A percentile compares a stretch with the other conserved stretches of the same genome.
Evolutionary conservation across 2,329 filamentous ascomycete genomes (phyloP).

Genomic region (Coleophoma eucalyptorum): DNA sequence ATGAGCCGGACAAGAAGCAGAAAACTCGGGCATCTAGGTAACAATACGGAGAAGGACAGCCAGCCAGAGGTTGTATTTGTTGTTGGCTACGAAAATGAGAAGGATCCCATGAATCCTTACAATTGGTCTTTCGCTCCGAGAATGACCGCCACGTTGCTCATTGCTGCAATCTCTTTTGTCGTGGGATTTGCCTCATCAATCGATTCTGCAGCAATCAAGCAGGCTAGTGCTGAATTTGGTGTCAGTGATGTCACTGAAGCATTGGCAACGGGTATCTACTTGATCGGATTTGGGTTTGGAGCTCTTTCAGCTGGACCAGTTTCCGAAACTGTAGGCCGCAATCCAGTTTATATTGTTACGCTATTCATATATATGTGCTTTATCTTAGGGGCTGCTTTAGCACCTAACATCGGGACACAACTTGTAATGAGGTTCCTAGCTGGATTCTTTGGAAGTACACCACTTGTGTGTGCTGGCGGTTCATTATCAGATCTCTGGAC

Average conservation of each 20-base stretch:
- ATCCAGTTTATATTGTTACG: conserved; percentile 34
- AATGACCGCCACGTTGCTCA: conserved; percentile 34
- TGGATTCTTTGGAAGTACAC: conserved; percentile 37
- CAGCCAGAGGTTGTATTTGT: conserved; percentile 28
- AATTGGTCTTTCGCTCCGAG: conserved; percentile 32
- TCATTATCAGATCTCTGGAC: conserved; percentile 34
- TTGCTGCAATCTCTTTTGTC: conserved; percentile 43
- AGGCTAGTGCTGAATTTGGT: conserved; percentile 39
- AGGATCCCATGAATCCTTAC: conserved; percentile 33
- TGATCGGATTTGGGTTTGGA: conserved; percentile 33
- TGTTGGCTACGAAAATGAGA: conserved; percentile 33
- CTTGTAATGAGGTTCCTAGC: conserved; percentile 41
- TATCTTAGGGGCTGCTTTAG: conserved; percentile 36
- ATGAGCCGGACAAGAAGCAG: conserved; percentile 8
- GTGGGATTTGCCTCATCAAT: conserved; percentile 49
- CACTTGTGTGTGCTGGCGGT: conserved; percentile 34
- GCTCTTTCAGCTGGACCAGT: conserved; percentile 33
- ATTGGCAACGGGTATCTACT: conserved; percentile 37
- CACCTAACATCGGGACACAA: conserved; percentile 37
- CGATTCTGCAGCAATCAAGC: conserved; percentile 42
- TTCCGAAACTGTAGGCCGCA: conserved; percentile 36
- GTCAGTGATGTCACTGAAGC: conserved; percentile 47
- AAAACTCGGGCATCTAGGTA: neutral
- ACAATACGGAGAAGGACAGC: conserved; percentile 2
- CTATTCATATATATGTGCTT: conserved; percentile 37